Base-by-base conservation (phyloP, 2,329 filamentous ascomycete species). In the Pestalotiopsis sp. region DNA sequence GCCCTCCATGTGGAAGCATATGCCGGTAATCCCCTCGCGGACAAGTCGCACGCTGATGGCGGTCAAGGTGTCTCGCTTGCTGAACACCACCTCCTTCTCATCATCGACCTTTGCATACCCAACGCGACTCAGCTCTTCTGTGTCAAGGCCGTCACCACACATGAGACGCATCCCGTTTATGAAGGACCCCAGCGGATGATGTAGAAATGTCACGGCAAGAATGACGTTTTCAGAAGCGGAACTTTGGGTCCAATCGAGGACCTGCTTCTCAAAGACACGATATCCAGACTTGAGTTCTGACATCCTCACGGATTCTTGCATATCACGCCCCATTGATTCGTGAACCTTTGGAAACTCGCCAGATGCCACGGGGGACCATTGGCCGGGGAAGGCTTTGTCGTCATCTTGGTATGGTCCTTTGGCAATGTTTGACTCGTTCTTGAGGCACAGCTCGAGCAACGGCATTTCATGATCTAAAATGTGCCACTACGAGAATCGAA, bases 91-190 rank as follows among this genome's bases (percentile, higher is more conserved):
- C 1, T 57, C 27, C 13, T 68, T 39, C 27, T 71, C 71, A 31
- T 68, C 62, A 12, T 17, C 23, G 12, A 58, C 13, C 36, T 70
- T 68, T n/a, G 71, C 49, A 60, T 70, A 70, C 4, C 71, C 72
- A 39, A 64, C 71, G 52, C 69, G 67, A 17, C 45, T 57, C 3
- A 49, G 56, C 59, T 59, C 65, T 9, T 20, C 17, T 11, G 2
- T 23, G 7, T 52, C 52, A 27, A 17, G 12, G 20, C 59, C 59
- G 20, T 12, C n/a, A 9, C 3, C 17, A 2, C 66, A 31, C 23
- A 67, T 20, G 14, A 71, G 23, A 11, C 67, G 70, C 12, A 75
- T 52, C 20, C 73, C 72, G 58, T 68, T 71, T n/a, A 75, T 70
- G 45, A 71, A 71, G n/a, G 65, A 62, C 45, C 63, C 68, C 9